Evolutionary conservation across 163 green algal species (phyloP), one percentile per base, ranked within the genome.

Genomic region (Smithsoniella earleae): DNA sequence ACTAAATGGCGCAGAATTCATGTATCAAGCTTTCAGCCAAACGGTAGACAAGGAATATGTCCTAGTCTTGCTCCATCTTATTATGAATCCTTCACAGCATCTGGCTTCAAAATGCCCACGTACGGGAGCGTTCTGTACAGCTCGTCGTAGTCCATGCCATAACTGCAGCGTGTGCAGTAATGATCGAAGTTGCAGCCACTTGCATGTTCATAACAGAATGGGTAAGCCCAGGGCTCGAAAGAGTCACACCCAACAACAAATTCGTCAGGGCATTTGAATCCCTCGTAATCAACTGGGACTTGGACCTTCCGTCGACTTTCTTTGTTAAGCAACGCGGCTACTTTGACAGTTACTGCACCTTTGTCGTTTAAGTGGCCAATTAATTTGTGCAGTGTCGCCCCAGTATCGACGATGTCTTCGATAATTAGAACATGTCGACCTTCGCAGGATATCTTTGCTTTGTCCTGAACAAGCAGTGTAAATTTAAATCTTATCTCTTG

Each of bases 121-220:
- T 43, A 43, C 62, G 62, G 62, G n/a, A 73, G 10, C 4, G 62
- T 73, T n/a, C 62, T 43, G 62, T 73, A 64, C 31, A 36, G 25
- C 33, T 64, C 49, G 8, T 64, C 49, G 8, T 64, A 64, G 49
- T 64, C 49, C 49, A 64, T 64, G 4, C 49, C 49, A 64, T 64
- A 64, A 25, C 49, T 64, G 49, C 49, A 64, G 25, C 25, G 25
- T 25, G 49, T 5, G 49, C 33, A n/a, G n/a, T n/a, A n/a, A n/a
- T n/a, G n/a, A n/a, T n/a, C n/a, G n/a, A n/a, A n/a, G n/a, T n/a
- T 10, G 8, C 8, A 4, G 4, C 5, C 5, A 25, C 5, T 27
- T 64, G 49, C 8, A 27, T 64, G 8, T 27, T 64, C 25, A 54
- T 54, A 18, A 18, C 18, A 18, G 43, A 22, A 16, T 16, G 43